Evolutionary conservation across 345 rosid species (phyloP), one percentile per base, ranked within the genome.

Genomic region (Lagerstroemia speciosa): DNA sequence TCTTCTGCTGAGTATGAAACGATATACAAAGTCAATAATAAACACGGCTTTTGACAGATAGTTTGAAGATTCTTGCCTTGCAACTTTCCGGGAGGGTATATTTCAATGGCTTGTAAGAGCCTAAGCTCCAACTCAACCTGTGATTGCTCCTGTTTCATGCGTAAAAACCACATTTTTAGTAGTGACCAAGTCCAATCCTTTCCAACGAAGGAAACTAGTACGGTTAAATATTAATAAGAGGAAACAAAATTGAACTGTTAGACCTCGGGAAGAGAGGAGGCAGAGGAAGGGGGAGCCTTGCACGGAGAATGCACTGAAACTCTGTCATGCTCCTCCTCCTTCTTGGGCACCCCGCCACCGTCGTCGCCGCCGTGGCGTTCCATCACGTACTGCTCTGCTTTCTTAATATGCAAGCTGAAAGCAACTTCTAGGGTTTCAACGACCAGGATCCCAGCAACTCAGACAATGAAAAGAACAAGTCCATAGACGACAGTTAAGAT

Each of bases 111-210:
- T 85, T 92, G 96, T 62, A 95, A 73, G 27, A 95, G 80, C 71
- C 84, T 86, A 7, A 92, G 89, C 91, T 95, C 99, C 88, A 95
- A 82, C 79, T 92, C 98, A 55, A 88, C 91, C 89, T 94, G 89
- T 61, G 90, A 87, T 69, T 92, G 93, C 82, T 92, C 97, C 99
- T 92, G 34, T 62, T 62, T 43, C 27, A 60, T 58, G 55, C 34
- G n/a, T 14, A 8, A 58, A n/a, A 27, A 68, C 53, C 19, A 43
- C 31, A 33, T 46, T 65, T 24, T 17, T 15, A 16, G 33, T 24
- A 1, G 2, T 5, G 16, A 41, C 14, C 69, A n/a, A n/a, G n/a
- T n/a, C n/a, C n/a, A n/a, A n/a, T n/a, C n/a, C n/a, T 58, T 27
- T 30, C 33, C 63, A 58, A 0, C 15, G 20, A 71, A 26, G 1